Evolutionary conservation across 805 yeast genomes (phyloP).

Genomic region (Wickerhamiella sergipiensis): DNA sequence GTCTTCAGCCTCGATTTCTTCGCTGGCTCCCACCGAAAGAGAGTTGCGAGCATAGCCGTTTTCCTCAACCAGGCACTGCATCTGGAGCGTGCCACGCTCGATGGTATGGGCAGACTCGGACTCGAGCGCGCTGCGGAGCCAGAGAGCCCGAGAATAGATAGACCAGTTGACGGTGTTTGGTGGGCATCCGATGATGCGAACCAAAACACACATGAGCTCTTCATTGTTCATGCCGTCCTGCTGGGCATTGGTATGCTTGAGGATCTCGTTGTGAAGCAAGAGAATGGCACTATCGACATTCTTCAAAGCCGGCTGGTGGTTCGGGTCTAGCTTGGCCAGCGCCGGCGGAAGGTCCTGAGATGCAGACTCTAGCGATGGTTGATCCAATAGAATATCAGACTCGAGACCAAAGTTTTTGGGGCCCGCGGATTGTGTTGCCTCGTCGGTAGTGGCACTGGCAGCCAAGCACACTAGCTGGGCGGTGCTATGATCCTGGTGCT

Average conservation of each 20-base stretch:
- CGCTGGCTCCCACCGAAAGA: neutral
- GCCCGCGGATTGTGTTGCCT: neutral
- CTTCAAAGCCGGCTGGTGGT: constrained; percentile 59
- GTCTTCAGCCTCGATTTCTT: constrained; percentile 28
- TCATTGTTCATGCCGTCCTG: constrained; percentile 62
- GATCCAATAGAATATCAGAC: constrained; percentile 68
- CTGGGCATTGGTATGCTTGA: constrained; percentile 58
- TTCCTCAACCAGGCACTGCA: constrained; percentile 85
- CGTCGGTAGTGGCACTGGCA: constrained; percentile 5
- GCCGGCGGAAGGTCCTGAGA: constrained; percentile 29
- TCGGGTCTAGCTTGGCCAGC: constrained; percentile 47
- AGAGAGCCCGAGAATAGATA: constrained; percentile 64
- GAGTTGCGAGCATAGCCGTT: constrained; percentile 34
- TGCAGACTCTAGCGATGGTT: constrained; percentile 47
- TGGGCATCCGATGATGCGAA: constrained; percentile 49
- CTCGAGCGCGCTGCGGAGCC: constrained; percentile 83
- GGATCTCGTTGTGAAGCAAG: constrained; percentile 48
- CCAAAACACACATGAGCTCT: constrained; percentile 64
- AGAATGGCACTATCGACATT: constrained; percentile 65
- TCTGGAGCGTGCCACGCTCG: constrained; percentile 86
- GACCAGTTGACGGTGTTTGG: constrained; percentile 50
- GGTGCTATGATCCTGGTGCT: constrained; percentile 57
- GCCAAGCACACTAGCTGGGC: constrained; percentile 72
- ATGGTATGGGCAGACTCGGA: constrained; percentile 70
- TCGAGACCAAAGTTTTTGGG: constrained; percentile 52